These are phyloP conservation scores for Penicillium subrubescens DNA, from an alignment of 495 filamentous ascomycete genomes.

Conservation along the genomic window DNA sequence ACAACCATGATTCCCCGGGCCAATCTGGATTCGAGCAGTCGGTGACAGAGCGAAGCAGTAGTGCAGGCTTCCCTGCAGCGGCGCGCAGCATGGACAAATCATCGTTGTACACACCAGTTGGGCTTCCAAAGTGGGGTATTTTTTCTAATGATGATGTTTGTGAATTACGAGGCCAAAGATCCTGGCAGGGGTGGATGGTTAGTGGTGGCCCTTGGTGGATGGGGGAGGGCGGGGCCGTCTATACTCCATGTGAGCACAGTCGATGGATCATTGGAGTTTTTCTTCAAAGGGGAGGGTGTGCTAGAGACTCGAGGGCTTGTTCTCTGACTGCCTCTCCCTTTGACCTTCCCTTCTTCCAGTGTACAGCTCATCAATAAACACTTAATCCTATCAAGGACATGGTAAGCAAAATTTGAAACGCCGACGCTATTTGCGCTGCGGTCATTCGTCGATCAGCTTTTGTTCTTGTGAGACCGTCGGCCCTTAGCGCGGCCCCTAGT, in stretches of 20 bases:
- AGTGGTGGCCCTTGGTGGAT: not conserved
- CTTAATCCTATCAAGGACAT: constrained; percentile 1
- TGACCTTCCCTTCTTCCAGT: not conserved
- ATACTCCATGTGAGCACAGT: constrained; percentile 3
- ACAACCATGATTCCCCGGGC: constrained; percentile 1
- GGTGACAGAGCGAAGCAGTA: constrained; percentile 26
- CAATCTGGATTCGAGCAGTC: constrained; percentile 23
- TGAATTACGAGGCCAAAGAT: constrained; percentile 24
- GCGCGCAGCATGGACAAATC: constrained; percentile 36
- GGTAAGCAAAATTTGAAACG: constrained; percentile 15
- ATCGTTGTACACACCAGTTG: constrained; percentile 41
- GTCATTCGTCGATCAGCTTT: constrained; percentile 43
- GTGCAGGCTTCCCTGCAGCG: constrained; percentile 29
- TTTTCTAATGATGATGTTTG: constrained; percentile 26
- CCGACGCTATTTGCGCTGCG: constrained; percentile 16
- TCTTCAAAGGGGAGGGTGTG: not conserved
- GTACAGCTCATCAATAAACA: not conserved
- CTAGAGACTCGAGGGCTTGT: not conserved
- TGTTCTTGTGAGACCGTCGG: constrained; percentile 30
- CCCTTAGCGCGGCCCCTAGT: constrained; percentile 34
- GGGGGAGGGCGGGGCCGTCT: not conserved
- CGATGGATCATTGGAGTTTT: constrained; percentile 9
- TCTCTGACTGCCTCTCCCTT: not conserved
- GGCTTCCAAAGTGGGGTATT: constrained; percentile 27
- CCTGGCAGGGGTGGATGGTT: constrained; percentile 5